Conservation (phyloP, 495 filamentous ascomycete genomes). For the Bacidia rubella region DNA sequence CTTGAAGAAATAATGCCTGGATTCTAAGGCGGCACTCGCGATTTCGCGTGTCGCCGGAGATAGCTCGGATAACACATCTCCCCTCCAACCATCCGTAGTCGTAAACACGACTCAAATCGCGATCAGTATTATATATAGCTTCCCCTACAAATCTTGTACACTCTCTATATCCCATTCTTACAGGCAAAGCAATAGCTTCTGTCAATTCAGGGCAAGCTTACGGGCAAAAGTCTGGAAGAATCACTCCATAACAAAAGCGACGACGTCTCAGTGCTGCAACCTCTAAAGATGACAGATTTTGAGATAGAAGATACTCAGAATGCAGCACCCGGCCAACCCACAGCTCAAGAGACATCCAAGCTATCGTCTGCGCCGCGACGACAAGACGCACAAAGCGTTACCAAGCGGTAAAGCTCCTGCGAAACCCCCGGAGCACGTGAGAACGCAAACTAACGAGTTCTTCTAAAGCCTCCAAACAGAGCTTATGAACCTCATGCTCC, state of each 20-base stretch:
- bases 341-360: slow-evolving; percentile 40
- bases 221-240: no score
- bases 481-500: slow-evolving; percentile 95
- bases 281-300: slow-evolving; percentile 40
- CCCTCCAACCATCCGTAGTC: no score
- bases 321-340: slow-evolving; percentile 45
- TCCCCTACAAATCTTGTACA: no score
- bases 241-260: no score
- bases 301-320: slow-evolving; percentile 61
- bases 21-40: neutral
- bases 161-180: no score
- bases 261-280: no score
- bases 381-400: slow-evolving; percentile 57
- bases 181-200: no score
- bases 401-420: slow-evolving; percentile 49
- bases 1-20: neutral
- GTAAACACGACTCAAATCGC: no score
- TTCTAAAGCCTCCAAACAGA: slow-evolving; percentile 74
- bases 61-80: no score
- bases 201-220: no score
- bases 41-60: no score
- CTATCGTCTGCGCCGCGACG: slow-evolving; percentile 41
- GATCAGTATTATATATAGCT: no score
- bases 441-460: neutral
- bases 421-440: neutral